Evolutionary conservation across 2,329 filamentous ascomycete species (phyloP).

Genomic region (Cladosporium oxysporum): DNA sequence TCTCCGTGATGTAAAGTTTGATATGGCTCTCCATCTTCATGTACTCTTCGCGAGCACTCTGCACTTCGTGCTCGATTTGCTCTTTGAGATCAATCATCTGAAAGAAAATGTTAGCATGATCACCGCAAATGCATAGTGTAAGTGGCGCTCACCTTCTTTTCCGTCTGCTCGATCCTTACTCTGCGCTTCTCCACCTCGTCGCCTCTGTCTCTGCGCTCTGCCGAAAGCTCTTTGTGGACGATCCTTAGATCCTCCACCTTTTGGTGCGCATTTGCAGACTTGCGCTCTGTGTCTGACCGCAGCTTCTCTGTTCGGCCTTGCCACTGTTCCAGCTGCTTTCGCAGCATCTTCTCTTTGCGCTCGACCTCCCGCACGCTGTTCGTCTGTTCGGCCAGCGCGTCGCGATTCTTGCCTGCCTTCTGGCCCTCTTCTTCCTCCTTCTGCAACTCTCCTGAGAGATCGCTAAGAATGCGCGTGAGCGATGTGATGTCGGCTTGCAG

Average conservation of each 20-base stretch:
- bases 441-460: constrained; percentile 77
- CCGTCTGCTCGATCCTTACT: constrained; percentile 95
- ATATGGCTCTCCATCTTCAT: constrained; percentile 97
- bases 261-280: constrained; percentile 76
- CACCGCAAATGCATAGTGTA: neutral
- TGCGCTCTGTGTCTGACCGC: constrained; percentile 75
- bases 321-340: constrained; percentile 82
- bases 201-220: constrained; percentile 82
- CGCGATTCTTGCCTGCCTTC: constrained; percentile 76
- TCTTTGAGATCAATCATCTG: constrained; percentile 98
- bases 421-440: constrained; percentile 91
- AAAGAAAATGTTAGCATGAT: constrained; percentile 26
- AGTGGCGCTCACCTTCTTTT: constrained; percentile 78
- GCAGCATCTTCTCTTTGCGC: constrained; percentile 77
- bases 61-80: constrained; percentile 92
- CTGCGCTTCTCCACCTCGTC: constrained; percentile 89
- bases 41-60: constrained; percentile 88
- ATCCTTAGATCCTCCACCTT: constrained; percentile 87
- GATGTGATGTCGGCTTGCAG: constrained; percentile 82
- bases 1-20: constrained; percentile 96
- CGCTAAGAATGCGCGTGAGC: constrained; percentile 85
- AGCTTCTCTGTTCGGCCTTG: constrained; percentile 83
- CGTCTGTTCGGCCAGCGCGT: constrained; percentile 82
- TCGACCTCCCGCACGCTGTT: constrained; percentile 93
- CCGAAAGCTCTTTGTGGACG: constrained; percentile 76